A percentile compares a stretch with the other conserved stretches of the same genome.
Conservation (phyloP, 345 rosid species). For the Clausena lansium region DNA sequence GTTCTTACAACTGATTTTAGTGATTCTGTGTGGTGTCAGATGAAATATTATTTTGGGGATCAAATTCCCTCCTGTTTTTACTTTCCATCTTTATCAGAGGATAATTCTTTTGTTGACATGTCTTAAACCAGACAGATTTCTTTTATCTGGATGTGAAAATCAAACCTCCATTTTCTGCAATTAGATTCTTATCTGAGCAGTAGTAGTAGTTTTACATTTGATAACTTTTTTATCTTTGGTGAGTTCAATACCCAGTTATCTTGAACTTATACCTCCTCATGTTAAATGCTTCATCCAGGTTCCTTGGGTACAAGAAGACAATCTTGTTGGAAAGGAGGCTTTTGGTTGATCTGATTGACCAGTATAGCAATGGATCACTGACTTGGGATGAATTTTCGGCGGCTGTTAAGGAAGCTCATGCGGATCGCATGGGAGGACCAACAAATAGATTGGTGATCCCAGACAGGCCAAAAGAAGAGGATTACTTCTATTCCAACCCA, state of each 20-base stretch:
- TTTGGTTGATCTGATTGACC: constrained; percentile 81
- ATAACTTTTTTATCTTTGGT: background rate
- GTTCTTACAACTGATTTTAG: background rate
- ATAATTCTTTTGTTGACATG: constrained; percentile 11
- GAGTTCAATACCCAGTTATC: background rate
- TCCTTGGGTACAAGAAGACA: constrained; percentile 86
- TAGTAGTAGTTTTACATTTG: background rate
- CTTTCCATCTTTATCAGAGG: background rate
- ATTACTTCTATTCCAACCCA: constrained; percentile 91
- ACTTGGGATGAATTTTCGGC: constrained; percentile 82
- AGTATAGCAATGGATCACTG: constrained; percentile 50
- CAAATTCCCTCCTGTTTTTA: constrained; percentile 8
- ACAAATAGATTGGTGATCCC: constrained; percentile 60
- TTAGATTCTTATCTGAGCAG: background rate
- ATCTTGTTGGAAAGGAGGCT: constrained; percentile 69
- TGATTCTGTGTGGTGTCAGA: constrained; percentile 16
- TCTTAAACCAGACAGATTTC: background rate
- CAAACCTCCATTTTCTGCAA: background rate
- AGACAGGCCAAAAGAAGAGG: constrained; percentile 88
- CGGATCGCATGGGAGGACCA: constrained; percentile 67
- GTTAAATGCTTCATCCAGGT: constrained; percentile 44
- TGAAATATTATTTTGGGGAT: constrained; percentile 15
- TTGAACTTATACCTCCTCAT: constrained; percentile 1
- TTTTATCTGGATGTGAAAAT: constrained; percentile 14
- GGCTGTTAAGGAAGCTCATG: constrained; percentile 73